Percentiles rank a stretch among this genome's conserved stretches.
phyloP scores from a whole-genome alignment of 441 rosid species.

The Syzygium malaccense region DNA sequence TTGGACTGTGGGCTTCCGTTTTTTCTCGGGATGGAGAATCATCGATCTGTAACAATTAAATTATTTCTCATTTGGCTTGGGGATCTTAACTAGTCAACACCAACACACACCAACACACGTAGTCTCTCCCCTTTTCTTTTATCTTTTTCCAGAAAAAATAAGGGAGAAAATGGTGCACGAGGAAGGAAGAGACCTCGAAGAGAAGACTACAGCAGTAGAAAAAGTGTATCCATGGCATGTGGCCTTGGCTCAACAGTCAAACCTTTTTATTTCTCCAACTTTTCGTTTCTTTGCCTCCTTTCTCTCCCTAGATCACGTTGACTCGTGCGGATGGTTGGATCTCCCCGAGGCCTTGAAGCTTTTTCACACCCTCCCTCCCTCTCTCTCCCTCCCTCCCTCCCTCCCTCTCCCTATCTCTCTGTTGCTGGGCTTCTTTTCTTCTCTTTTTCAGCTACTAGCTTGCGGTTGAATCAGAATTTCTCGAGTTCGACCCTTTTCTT shows the following conservation, averaged over 20 bases:
- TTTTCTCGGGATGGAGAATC: conserved; percentile 54
- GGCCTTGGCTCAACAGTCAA: conserved; percentile 28
- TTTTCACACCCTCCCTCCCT: not conserved
- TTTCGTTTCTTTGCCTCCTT: not conserved
- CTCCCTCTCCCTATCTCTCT: not conserved
- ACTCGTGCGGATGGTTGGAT: not conserved
- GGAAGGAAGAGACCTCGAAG: not conserved
- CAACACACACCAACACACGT: not conserved
- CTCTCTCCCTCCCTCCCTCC: fast-evolving
- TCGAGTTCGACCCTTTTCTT: not conserved
- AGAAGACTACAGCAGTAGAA: not conserved
- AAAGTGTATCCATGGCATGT: not conserved
- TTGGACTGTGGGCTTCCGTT: not conserved
- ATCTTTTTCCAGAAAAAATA: conserved; percentile 38
- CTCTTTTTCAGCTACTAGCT: not conserved
- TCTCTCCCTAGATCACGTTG: not conserved
- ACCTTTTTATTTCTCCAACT: conserved; percentile 21
- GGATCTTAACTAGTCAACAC: not conserved
- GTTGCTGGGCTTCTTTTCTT: not conserved
- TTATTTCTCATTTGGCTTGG: not conserved
- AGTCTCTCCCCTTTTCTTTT: conserved; percentile 35
- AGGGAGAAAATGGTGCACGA: conserved; percentile 6
- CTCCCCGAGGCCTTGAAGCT: not conserved
- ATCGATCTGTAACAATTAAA: not conserved
- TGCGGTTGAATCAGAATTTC: not conserved